Conservation (phyloP, 805 yeast species). For the Phaffomyces antillensis region DNA sequence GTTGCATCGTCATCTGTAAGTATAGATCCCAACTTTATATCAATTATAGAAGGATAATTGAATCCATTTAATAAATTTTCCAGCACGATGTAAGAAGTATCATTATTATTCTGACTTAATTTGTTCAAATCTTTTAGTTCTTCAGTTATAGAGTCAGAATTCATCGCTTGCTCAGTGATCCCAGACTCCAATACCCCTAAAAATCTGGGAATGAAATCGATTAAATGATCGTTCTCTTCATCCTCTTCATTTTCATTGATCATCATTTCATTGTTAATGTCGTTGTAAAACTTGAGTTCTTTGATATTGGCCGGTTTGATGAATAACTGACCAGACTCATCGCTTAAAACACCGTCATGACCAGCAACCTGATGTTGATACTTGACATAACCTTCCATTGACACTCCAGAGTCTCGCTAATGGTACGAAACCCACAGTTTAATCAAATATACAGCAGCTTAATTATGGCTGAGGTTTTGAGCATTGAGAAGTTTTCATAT, state of each 20-base stretch:
- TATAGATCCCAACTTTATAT: constrained; percentile 71
- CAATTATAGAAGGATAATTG: constrained; percentile 63
- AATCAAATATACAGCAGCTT: no score
- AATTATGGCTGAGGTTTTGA: not conserved
- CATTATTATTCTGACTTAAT: not conserved
- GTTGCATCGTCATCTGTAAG: constrained; percentile 59
- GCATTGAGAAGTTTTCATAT: not conserved
- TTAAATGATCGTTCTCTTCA: constrained; percentile 27
- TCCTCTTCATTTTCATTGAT: constrained; percentile 5
- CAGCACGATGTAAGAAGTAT: constrained; percentile 48
- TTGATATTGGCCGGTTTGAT: constrained; percentile 58
- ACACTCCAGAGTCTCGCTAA: not conserved
- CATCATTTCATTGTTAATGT: constrained; percentile 16
- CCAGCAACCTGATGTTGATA: constrained; percentile 79
- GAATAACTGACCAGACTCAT: constrained; percentile 58
- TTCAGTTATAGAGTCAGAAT: constrained; percentile 18
- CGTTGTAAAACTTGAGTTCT: constrained; percentile 72
- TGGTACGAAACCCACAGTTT: not conserved
- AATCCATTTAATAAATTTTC: constrained; percentile 63
- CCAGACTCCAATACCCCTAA: constrained; percentile 54
- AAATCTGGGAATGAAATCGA: constrained; percentile 57
- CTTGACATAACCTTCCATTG: constrained; percentile 6
- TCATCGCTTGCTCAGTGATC: constrained; percentile 24
- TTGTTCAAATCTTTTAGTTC: constrained; percentile 11
- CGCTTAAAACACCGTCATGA: constrained; percentile 70